These are phyloP conservation scores for Monilinia laxa DNA, from an alignment of 2,329 filamentous ascomycete species.

Conservation along the genomic window DNA sequence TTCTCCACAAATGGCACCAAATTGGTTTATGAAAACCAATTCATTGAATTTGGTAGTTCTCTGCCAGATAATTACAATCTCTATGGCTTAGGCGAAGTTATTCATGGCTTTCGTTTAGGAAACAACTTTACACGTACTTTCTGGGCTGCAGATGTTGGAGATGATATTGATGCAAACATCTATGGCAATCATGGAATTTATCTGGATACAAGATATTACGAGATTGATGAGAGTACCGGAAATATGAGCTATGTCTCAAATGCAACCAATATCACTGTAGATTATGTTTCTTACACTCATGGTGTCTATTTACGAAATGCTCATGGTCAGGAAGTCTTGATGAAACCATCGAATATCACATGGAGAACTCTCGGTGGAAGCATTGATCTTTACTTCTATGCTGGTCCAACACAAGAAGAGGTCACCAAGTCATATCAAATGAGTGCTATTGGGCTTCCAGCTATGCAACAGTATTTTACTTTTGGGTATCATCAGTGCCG, in stretches of 20 bases:
- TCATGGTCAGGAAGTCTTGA: constrained; percentile 71
- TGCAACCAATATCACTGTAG: constrained; percentile 50
- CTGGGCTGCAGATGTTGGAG: constrained; percentile 66
- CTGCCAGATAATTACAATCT: constrained; percentile 72
- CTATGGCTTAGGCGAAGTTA: constrained; percentile 72
- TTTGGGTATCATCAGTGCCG: constrained; percentile 82
- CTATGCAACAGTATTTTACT: constrained; percentile 78
- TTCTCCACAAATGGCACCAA: constrained; percentile 65
- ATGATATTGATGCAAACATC: constrained; percentile 55
- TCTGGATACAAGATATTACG: constrained; percentile 74
- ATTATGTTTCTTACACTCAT: constrained; percentile 68
- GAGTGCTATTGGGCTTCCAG: constrained; percentile 66
- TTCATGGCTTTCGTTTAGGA: constrained; percentile 68
- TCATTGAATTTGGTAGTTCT: constrained; percentile 67
- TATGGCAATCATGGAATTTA: constrained; percentile 80
- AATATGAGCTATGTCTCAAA: constrained; percentile 54
- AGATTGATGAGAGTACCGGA: constrained; percentile 49
- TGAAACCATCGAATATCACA: constrained; percentile 63
- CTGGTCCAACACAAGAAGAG: constrained; percentile 66
- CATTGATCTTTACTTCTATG: constrained; percentile 77
- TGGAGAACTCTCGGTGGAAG: constrained; percentile 74
- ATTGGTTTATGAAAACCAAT: constrained; percentile 74
- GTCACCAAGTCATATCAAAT: constrained; percentile 70
- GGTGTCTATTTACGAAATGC: constrained; percentile 76
- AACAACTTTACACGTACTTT: constrained; percentile 70